phyloP scores from a whole-genome alignment of 2,329 filamentous ascomycete species.

The Fusarium sp. region DNA sequence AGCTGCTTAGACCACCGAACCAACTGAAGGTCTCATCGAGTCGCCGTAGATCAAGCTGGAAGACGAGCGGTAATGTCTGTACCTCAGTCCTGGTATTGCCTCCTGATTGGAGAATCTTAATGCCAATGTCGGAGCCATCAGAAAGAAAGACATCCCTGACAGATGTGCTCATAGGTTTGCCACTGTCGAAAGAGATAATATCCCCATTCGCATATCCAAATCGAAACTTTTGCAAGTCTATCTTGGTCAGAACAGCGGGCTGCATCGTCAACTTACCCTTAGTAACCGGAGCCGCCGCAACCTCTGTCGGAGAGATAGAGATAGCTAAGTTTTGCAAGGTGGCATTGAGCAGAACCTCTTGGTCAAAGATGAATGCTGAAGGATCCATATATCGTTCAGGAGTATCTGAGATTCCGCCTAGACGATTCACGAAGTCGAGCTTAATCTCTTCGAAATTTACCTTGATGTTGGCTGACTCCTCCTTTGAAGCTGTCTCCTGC shows the following conservation, averaged over 20 bases:
- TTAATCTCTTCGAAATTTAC: conserved; percentile 62
- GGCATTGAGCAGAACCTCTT: conserved; percentile 65
- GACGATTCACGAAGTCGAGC: conserved; percentile 65
- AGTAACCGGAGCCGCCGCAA: conserved; percentile 11
- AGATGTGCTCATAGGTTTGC: conserved; percentile 67
- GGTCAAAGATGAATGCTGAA: conserved; percentile 53
- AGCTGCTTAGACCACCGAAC: conserved; percentile 91
- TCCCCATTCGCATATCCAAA: conserved; percentile 72
- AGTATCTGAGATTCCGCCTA: conserved; percentile 64
- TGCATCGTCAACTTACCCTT: conserved; percentile 44
- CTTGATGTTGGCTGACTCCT: conserved; percentile 54
- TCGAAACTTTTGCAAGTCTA: conserved; percentile 67
- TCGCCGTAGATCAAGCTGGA: conserved; percentile 80
- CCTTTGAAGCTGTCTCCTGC: conserved; percentile 26
- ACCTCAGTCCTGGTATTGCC: conserved; percentile 68
- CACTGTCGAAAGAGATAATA: conserved; percentile 71
- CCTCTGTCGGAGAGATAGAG: conserved; percentile 41
- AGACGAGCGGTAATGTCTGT: conserved; percentile 78
- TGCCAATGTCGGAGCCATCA: conserved; percentile 66
- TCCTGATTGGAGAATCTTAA: conserved; percentile 61
- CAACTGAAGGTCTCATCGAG: conserved; percentile 88
- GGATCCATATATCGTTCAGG: conserved; percentile 58
- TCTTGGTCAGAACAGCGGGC: conserved; percentile 47
- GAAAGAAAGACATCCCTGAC: conserved; percentile 68
- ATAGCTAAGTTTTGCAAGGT: conserved; percentile 58